Percentiles rank a stretch among this genome's conserved stretches.
phyloP scores from a whole-genome alignment of 805 yeast species.

The Metschnikowia santaceciliae region DNA sequence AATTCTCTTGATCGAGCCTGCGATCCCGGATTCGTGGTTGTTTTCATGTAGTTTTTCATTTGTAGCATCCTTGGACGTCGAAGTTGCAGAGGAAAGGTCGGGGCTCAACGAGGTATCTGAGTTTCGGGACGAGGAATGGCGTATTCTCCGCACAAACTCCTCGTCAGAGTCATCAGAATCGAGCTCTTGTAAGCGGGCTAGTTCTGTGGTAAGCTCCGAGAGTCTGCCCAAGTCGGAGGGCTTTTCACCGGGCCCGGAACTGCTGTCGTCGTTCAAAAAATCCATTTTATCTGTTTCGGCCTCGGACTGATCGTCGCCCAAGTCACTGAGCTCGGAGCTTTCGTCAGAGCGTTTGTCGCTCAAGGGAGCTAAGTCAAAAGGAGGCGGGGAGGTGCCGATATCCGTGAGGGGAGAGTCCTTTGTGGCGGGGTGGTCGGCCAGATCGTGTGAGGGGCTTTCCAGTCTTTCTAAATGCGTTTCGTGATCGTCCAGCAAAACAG shows the following conservation, averaged over 20 bases:
- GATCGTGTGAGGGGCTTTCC: constrained; percentile 2
- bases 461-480: constrained; percentile 2
- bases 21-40: constrained; percentile 4
- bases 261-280: constrained; percentile 34
- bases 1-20: constrained; percentile 4
- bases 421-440: constrained; percentile 13
- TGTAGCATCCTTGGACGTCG: constrained; percentile 1
- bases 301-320: constrained; percentile 67
- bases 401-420: constrained; percentile 41
- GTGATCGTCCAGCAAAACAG: constrained; percentile 3
- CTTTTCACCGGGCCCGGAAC: constrained; percentile 18
- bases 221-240: constrained; percentile 36
- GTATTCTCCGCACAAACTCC: constrained; percentile 4
- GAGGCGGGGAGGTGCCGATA: constrained; percentile 39
- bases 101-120: constrained; percentile 3
- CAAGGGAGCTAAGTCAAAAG: constrained; percentile 24
- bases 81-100: constrained; percentile 1
- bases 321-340: constrained; percentile 45
- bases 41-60: not conserved
- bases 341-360: constrained; percentile 18
- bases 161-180: constrained; percentile 31
- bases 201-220: constrained; percentile 36
- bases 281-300: constrained; percentile 92
- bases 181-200: constrained; percentile 38
- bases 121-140: constrained; percentile 1